Evolutionary conservation across 1,284 basidiomycete species (phyloP), one percentile per base, ranked within the genome.

Genomic region (Ceratobasidium papillatum): DNA sequence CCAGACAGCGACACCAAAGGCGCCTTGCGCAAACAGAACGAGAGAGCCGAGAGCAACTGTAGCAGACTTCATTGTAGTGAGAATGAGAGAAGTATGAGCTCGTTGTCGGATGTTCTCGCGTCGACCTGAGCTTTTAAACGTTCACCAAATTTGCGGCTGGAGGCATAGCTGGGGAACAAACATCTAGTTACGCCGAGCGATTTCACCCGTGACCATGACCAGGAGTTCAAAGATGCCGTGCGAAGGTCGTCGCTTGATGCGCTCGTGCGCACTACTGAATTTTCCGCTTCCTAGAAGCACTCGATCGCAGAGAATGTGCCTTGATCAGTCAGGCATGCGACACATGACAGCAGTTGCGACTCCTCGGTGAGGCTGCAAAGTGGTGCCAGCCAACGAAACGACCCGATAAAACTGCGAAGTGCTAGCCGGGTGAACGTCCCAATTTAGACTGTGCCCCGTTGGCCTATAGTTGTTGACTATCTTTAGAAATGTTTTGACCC

Each of bases 401-500:
- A 25, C 47, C 71, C 71, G 71, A 74, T 34, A 74, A 74, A 52
- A 54, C 61, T 54, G 71, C 71, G 71, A 74, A 51, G 51, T 27
- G 36, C 32, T 32, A 22, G 51, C 41, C 71, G 71, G 71, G 38
- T 34, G 38, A 14, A 63, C 17, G 11, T 27, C 30, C 61, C 1
- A 41, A 45, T 74, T 34, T 34, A 30, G 61, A 22, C 11, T n/a
- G 12, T 45, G 61, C 49, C 32, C 71, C 71, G 71, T 25, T 34
- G 47, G 61, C 17, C 22, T 9, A 17, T 43, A n/a, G 56, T 38
- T 34, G 43, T n/a, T 7, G 5, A 22, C 68, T 41, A 61, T 47
- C 17, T 38, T 61, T 62, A 62, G 69, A 27, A 43, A 27, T 7
- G 22, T 19, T 27, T 32, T 63, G 61, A 14, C 7, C 7, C 17